Evolutionary conservation across 805 yeast genomes (phyloP), one percentile per base, ranked within the genome.

Genomic region (Scheffersomyces amazonensis): DNA sequence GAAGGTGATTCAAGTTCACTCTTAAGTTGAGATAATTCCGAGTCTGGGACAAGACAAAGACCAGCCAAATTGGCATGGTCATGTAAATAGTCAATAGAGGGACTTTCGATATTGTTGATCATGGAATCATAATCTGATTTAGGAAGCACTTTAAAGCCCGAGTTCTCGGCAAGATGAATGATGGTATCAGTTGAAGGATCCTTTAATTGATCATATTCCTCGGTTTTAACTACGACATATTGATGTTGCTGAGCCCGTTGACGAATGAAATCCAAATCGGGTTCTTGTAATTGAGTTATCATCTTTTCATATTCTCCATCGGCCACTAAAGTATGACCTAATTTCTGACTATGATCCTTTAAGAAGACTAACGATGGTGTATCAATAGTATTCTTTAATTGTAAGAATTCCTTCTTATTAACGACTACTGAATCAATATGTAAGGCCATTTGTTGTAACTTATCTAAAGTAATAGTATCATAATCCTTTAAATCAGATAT

Each of bases 311-410:
- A 43, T 16, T 40, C 44, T 7, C 30, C 17, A 21, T 40, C 31
- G 4, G 42, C 20, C 8, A 52, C 20, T 1, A 52, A 33, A 4
- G 38, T 31, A 16, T 40, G 32, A 6, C 55, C 62, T n/a, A 47
- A 40, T 8, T 28, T 32, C 4, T 43, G 47, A 2, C 73, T 69
- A 35, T 57, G 58, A 20, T 58, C 60, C 24, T 52, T 53, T 16
- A 75, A 42, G 29, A 55, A 61, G 0, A 58, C 64, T 5, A 53
- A 25, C 1, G 63, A 44, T 17, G 67, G 69, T 3, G 37, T 27
- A 4, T 55, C 46, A 9, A 48, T 38, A n/a, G 35, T 40, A 6
- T 32, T 32, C 24, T 35, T 41, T 42, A 54, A 41, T 6, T 40
- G 39, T 19, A 39, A 36, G 24, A 41, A 41, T 16, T 41, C 34